Base-by-base conservation (phyloP, 805 yeast species). In the Metschnikowia vanudenii region DNA sequence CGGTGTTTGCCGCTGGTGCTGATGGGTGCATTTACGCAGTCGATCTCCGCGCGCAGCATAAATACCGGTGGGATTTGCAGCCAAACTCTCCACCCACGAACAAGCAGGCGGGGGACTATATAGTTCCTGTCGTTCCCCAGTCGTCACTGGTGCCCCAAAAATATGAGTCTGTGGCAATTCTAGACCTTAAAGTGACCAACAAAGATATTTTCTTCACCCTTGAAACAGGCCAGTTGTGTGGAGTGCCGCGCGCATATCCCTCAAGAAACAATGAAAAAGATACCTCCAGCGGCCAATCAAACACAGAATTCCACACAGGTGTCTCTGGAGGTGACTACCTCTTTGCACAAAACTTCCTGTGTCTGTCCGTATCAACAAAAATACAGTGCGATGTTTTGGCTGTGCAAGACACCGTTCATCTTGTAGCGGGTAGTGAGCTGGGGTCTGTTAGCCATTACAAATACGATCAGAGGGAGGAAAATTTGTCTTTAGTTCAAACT, bases 1-100 rank as follows among this genome's bases (percentile, higher is more conserved):
- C 42, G 20, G 32, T 55, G 4, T 50, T 37, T 24, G 33, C 48
- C 28, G 57, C 45, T 14, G 59, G 59, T 10, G 59, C 57, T 12
- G 55, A 54, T 26, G 59, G 59, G n/a, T 20, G 36, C 28, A 31
- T 55, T 13, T 44, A 53, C 39, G 31, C 47, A 13, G 46, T 52
- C 20, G 59, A 55, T 30, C 43, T 55, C 17, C 59, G 59, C 36
- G 44, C 46, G 41, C 53, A 37, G 37, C 29, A 39, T 10, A 37
- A 39, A 19, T 29, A 34, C 24, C 29, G 29, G 28, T 43, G 47
- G 45, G 41, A 20, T 37, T 46, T 42, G 45, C 52, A 37, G 47
- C 46, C 45, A 34, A n/a, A 34, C 16, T 11, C n/a, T 16, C 7
- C 39, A 35, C 13, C 12, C 12, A 13, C 28, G 5, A 22, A 6